A percentile compares a stretch with the other conserved stretches of the same genome.
Evolutionary conservation across 768 basidiomycete genomes (phyloP).

Genomic region (Hydnum rufescens): DNA sequence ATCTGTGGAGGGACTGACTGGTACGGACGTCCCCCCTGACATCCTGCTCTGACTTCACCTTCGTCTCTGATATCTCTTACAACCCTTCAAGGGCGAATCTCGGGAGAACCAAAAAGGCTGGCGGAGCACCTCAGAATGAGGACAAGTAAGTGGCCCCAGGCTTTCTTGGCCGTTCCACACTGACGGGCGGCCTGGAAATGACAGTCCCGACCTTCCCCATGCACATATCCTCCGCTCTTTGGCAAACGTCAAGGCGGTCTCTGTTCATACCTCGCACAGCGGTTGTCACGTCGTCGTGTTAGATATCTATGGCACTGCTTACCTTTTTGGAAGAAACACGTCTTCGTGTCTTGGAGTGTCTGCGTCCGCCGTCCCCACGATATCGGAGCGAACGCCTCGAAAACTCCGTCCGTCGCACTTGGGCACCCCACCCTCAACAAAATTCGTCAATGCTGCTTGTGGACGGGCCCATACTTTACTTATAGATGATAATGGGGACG

Average conservation of each 20-base stretch:
- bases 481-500: slow-evolving; percentile 58
- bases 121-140: background rate
- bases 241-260: slow-evolving; percentile 51
- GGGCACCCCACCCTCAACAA: slow-evolving; percentile 35
- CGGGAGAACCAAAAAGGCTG: slow-evolving; percentile 6
- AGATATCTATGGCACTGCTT: slow-evolving; percentile 60
- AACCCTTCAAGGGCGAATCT: background rate
- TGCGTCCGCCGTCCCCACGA: slow-evolving; percentile 25
- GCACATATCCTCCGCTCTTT: slow-evolving; percentile 82
- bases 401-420: slow-evolving; percentile 37
- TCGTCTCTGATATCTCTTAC: background rate
- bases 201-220: slow-evolving; percentile 61
- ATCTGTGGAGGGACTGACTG: slow-evolving; percentile 80
- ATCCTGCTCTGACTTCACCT: background rate
- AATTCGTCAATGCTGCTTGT: slow-evolving; percentile 65
- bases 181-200: background rate
- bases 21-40: slow-evolving; percentile 30
- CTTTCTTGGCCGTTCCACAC: background rate
- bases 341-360: slow-evolving; percentile 44
- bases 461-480: slow-evolving; percentile 69
- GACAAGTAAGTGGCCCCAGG: background rate
- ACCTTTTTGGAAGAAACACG: slow-evolving; percentile 78
- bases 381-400: slow-evolving; percentile 61
- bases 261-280: slow-evolving; percentile 55
- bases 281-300: slow-evolving; percentile 60